These are phyloP conservation scores for Trichoderma citrinoviride DNA, from an alignment of 2,329 filamentous ascomycete species.

Conservation along the genomic window DNA sequence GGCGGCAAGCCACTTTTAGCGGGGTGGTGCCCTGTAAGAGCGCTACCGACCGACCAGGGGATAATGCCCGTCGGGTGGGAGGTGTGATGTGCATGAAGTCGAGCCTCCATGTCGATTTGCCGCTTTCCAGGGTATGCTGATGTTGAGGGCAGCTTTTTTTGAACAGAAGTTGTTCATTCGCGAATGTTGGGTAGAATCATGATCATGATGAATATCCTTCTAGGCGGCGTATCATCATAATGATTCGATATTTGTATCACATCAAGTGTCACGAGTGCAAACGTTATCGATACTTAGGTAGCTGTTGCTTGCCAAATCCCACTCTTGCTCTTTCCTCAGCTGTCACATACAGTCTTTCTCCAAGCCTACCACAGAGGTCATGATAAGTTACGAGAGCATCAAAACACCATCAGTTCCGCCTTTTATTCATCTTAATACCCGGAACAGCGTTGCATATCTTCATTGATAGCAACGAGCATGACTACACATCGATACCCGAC, in stretches of 20 bases:
- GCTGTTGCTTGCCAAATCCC: background rate
- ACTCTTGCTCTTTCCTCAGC: no score
- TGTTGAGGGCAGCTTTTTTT: no score
- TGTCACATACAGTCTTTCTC: no score
- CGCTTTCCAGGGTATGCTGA: background rate
- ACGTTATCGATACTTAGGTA: background rate
- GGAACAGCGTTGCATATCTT: no score
- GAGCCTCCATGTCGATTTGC: background rate
- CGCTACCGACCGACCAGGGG: background rate
- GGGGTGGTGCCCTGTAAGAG: constrained; percentile 23
- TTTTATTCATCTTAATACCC: background rate
- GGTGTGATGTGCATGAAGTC: background rate
- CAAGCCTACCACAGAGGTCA: no score
- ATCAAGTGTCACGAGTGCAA: background rate
- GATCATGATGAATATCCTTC: background rate
- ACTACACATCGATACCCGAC: background rate
- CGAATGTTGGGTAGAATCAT: no score
- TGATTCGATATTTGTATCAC: background rate
- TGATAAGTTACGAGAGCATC: no score
- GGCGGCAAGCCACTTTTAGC: constrained; percentile 21
- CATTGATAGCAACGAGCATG: background rate
- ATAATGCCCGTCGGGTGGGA: background rate
- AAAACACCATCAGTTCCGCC: no score
- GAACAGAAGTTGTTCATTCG: background rate
- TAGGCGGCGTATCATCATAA: background rate